A percentile compares a stretch with the other conserved stretches of the same genome.
Evolutionary conservation across 176 grass and related monocot species (phyloP).

Genomic region (Olyra latifolia): DNA sequence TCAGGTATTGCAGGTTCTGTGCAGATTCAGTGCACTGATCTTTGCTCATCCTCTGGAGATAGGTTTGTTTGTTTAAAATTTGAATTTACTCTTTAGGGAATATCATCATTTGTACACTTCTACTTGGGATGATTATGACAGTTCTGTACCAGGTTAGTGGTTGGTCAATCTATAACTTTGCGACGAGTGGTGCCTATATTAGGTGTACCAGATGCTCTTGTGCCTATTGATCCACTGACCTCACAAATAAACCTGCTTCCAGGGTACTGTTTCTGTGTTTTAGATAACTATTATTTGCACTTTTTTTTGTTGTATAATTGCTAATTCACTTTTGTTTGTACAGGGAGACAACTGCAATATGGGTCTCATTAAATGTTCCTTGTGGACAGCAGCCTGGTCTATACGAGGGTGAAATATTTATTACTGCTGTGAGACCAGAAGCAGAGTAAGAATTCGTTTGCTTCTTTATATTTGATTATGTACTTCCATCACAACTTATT

Average conservation of each 20-base stretch:
- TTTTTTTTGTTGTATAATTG: constrained; percentile 22
- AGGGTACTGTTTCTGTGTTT: constrained; percentile 64
- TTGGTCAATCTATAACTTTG: constrained; percentile 76
- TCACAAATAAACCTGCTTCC: constrained; percentile 77
- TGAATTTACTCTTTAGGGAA: constrained; percentile 20
- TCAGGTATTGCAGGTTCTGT: constrained; percentile 79
- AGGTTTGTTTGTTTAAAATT: constrained; percentile 57
- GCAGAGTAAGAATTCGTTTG: constrained; percentile 59
- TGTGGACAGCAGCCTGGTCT: constrained; percentile 74
- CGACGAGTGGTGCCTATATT: constrained; percentile 83
- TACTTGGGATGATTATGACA: constrained; percentile 45
- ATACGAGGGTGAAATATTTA: constrained; percentile 89
- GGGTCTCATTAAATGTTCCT: constrained; percentile 90
- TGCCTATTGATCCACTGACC: constrained; percentile 75
- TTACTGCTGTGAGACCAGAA: constrained; percentile 72
- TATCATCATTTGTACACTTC: constrained; percentile 26
- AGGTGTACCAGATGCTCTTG: constrained; percentile 99
- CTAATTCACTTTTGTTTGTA: constrained; percentile 31
- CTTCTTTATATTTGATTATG: constrained; percentile 25
- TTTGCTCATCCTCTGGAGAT: constrained; percentile 75
- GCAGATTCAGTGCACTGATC: constrained; percentile 81
- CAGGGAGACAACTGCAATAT: constrained; percentile 89
- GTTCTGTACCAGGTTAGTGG: constrained; percentile 62
- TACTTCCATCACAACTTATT: neutral
- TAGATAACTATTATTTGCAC: constrained; percentile 16